These are phyloP conservation scores for Russula vinacea DNA, from an alignment of 768 basidiomycete species.

Conservation along the genomic window DNA sequence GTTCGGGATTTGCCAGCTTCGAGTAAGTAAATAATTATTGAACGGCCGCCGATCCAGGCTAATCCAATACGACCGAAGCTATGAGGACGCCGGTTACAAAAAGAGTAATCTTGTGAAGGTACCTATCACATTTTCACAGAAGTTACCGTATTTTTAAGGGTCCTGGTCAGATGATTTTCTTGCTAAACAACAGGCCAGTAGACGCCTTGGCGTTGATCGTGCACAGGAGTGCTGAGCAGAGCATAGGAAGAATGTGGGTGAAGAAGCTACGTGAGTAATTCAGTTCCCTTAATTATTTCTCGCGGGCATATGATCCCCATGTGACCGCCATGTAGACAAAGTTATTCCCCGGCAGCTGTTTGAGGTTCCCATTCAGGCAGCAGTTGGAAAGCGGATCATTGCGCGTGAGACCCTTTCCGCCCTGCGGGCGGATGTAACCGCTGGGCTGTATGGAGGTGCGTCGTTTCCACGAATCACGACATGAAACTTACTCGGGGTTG, in stretches of 20 bases:
- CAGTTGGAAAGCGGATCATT: conserved; percentile 80
- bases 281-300: background rate
- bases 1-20: conserved; percentile 88
- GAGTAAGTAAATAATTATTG: conserved; percentile 53
- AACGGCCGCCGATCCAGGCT: background rate
- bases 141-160: conserved; percentile 1
- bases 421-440: conserved; percentile 87
- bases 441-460: conserved; percentile 84
- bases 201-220: conserved; percentile 93
- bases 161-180: conserved; percentile 71
- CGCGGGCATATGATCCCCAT: conserved; percentile 3
- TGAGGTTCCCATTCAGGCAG: conserved; percentile 94
- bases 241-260: conserved; percentile 79
- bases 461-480: conserved; percentile 10
- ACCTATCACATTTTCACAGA: conserved; percentile 21
- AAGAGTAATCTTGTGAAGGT: conserved; percentile 82
- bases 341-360: conserved; percentile 92
- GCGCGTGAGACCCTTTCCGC: conserved; percentile 88
- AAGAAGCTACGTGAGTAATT: conserved; percentile 78
- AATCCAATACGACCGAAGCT: conserved; percentile 47
- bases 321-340: conserved; percentile 52
- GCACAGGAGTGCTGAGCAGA: conserved; percentile 73
- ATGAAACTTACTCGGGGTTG: background rate
- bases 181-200: conserved; percentile 84
- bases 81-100: conserved; percentile 91